Conservation (phyloP, 768 basidiomycete genomes). For the Pulveroboletus sp. region DNA sequence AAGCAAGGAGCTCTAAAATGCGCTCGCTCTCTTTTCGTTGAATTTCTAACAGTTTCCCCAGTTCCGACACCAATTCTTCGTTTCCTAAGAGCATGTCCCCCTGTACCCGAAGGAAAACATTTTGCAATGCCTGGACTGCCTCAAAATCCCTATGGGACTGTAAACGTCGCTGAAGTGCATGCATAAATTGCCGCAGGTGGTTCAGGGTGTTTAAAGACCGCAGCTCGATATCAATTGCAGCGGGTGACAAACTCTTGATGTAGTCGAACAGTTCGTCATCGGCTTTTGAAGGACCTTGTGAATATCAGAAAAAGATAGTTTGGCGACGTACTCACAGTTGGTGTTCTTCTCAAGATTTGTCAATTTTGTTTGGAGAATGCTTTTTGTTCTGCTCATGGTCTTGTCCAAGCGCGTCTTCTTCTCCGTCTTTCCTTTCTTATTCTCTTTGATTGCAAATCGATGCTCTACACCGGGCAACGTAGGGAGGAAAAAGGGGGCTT, state of each 20-base stretch:
- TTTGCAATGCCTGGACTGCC: constrained; percentile 85
- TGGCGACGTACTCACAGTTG: constrained; percentile 55
- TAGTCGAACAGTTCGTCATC: constrained; percentile 83
- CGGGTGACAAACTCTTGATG: constrained; percentile 82
- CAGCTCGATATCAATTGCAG: constrained; percentile 87
- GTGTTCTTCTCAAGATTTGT: constrained; percentile 49
- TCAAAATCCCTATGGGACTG: constrained; percentile 87
- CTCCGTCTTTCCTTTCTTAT: constrained; percentile 35
- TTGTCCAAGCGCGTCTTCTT: constrained; percentile 54
- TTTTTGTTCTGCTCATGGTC: constrained; percentile 48
- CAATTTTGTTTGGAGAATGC: constrained; percentile 69
- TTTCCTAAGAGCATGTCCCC: constrained; percentile 76
- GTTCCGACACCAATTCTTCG: constrained; percentile 51
- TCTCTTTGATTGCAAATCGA: constrained; percentile 60
- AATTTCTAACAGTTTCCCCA: constrained; percentile 57
- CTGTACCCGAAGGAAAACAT: constrained; percentile 80
- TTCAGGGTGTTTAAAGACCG: constrained; percentile 68
- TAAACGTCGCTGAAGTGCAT: constrained; percentile 69
- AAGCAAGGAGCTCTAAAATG: constrained; percentile 68
- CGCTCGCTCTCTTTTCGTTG: constrained; percentile 78
- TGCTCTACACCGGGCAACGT: constrained; percentile 84
- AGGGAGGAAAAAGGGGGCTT: constrained; percentile 96
- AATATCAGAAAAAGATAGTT: constrained; percentile 3
- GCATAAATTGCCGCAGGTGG: constrained; percentile 63
- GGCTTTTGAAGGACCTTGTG: constrained; percentile 26